Evolutionary conservation across 2,329 filamentous ascomycete genomes (phyloP), one percentile per base, ranked within the genome.

Genomic region (Aureobasidium leucospermi): DNA sequence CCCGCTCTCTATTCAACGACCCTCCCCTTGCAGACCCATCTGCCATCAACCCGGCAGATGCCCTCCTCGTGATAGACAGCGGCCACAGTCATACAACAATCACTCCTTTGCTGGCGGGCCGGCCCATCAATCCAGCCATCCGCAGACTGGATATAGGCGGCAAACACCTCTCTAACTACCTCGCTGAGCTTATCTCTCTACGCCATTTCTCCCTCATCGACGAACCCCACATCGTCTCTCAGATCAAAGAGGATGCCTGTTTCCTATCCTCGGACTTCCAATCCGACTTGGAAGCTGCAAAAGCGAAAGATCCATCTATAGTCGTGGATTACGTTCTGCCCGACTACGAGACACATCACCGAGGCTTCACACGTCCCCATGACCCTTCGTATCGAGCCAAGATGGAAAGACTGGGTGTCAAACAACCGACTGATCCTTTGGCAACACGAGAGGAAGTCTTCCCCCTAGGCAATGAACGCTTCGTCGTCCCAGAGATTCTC

Each of bases 131-230:
- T 64, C 79, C 85, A 0, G 91, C 89, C 0, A 84, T 96, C 58
- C 86, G 93, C 19, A 83, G 94, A 41, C 84, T 99, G 48, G 91
- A 96, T 58, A 82, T 97, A 6, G 94, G 94, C 45, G 94, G 94
- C 60, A 97, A 96, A 74, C 83, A 96, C 55, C 77, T 99, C 63
- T 96, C 93, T 23, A 97, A 97, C 71, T 88, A 96, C 70, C 80
- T 99, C 36, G 93, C 94, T 49, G 89, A 94, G 60, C 81, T 96
- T 15, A 85, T 97, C 16, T 96, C 92, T 1, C 81, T 95, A 13
- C 87, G 94, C 6, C 91, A 96, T 69, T 96, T 95, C 73, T 93
- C 96, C 71, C 92, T 99, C 85, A 85, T 94, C 63, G 92, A 96
- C 71, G 94, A 99, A 67, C 87, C 89, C 0, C 87, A 95, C 71